Evolutionary conservation across 163 green algal genomes (phyloP), one percentile per base, ranked within the genome.

Genomic region (Scenedesmus sp.): DNA sequence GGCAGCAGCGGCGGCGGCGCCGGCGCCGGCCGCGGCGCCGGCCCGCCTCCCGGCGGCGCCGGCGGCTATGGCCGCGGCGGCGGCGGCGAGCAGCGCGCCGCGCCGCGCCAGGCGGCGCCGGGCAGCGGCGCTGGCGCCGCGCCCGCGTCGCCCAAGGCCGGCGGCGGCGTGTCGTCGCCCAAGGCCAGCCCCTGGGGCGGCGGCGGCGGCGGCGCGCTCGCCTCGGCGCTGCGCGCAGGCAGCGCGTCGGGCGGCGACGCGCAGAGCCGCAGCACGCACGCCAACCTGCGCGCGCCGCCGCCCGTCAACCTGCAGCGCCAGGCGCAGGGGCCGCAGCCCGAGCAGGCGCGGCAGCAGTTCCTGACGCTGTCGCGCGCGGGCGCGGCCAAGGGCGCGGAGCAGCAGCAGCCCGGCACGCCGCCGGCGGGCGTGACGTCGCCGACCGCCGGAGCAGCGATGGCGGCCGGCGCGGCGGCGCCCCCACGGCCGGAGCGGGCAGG

Each of bases 271-370:
- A 76, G 67, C 34, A 76, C 67, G 36, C 67, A 76, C 51, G 51
- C 67, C 2, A 51, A 13, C 22, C 17, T 76, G 0, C 42, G 44
- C 14, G 67, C 67, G 50, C 67, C 67, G 15, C 67, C 28, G 6
- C 67, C 70, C 44, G 53, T 78, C 36, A 78, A 67, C 26, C 56
- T 73, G 45, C 42, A 66, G 29, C 60, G 54, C 28, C 72, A 72
- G 18, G 22, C 14, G 60, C 72, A 18, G 11, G n/a, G 48, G 3
- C 28, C 58, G 48, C 60, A 80, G 64, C 65, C 60, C 45, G 36
- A 63, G 67, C 67, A 77, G 47, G 17, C 26, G 60, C 72, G 57
- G 50, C 71, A 57, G 47, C 73, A 74, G 73, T 63, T 73, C 34
- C n/a, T 76, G 5, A 76, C 51, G 18, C 51, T 76, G 0, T 47